These are phyloP conservation scores for Pigoraptor vietnamica DNA, from an alignment of 78 protist genomes.

Conservation along the genomic window DNA sequence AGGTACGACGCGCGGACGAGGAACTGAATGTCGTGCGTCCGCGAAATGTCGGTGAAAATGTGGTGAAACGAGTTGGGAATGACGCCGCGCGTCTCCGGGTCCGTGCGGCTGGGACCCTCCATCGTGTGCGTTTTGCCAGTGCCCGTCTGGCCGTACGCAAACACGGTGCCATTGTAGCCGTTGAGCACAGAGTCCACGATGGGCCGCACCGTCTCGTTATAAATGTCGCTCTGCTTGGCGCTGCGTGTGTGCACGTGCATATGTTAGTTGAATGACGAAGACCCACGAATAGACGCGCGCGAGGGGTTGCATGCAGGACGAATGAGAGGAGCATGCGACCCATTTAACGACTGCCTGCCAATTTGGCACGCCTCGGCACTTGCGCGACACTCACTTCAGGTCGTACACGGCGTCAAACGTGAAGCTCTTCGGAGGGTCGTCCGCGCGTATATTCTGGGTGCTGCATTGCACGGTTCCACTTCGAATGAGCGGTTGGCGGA, in stretches of 20 bases:
- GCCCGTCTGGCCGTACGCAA: constrained; percentile 82
- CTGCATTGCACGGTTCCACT: no score
- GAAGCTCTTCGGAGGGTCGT: not conserved
- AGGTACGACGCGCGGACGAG: constrained; percentile 9
- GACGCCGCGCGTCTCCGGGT: constrained; percentile 15
- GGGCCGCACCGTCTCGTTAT: constrained; percentile 7
- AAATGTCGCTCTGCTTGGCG: constrained; percentile 23
- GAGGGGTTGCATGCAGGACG: no score
- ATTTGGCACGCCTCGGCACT: no score
- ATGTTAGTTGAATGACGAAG: no score
- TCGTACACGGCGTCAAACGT: not conserved
- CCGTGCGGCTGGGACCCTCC: not conserved
- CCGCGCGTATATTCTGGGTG: not conserved
- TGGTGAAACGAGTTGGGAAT: constrained; percentile 14
- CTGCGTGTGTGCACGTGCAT: no score
- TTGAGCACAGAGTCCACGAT: constrained; percentile 19
- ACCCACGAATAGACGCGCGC: no score
- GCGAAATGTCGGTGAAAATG: not conserved
- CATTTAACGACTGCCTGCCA: no score
- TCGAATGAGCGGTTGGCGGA: no score
- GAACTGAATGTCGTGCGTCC: not conserved
- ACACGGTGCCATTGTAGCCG: constrained; percentile 61
- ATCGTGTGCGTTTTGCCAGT: constrained; percentile 51
- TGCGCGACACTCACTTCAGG: no score
- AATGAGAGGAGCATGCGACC: no score